phyloP scores from a whole-genome alignment of 2,329 filamentous ascomycete species.

The Diaporthe citrichinensis region DNA sequence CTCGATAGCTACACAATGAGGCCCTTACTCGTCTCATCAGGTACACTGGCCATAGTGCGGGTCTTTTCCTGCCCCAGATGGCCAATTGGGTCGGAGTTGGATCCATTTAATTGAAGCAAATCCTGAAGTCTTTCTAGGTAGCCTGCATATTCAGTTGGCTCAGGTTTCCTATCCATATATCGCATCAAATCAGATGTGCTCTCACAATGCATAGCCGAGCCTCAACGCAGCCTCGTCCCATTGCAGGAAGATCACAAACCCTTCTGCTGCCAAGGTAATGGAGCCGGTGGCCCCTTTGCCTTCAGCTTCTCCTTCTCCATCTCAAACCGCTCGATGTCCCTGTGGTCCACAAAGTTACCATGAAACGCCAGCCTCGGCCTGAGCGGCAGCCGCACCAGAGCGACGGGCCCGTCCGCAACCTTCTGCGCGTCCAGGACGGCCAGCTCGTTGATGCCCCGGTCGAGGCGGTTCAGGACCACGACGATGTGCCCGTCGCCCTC shows the following conservation, averaged over 20 bases:
- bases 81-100: no score
- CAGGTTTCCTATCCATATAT: no score
- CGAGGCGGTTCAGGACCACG: slow-evolving; percentile 50
- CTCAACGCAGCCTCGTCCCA: not conserved
- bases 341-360: slow-evolving; percentile 45
- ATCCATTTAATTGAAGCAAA: no score
- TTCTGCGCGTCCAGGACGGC: slow-evolving; percentile 45
- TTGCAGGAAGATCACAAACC: not conserved
- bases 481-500: slow-evolving; percentile 60
- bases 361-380: slow-evolving; percentile 45
- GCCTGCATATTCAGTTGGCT: no score
- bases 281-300: not conserved
- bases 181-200: not conserved
- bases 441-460: slow-evolving; percentile 44
- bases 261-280: slow-evolving; percentile 10
- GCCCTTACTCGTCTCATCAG: not conserved
- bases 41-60: no score
- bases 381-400: slow-evolving; percentile 43
- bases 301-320: slow-evolving; percentile 7
- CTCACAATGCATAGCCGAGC: not conserved
- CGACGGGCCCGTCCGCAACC: slow-evolving; percentile 40
- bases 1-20: not conserved
- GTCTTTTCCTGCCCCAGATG: no score
- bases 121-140: no score
- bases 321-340: slow-evolving; percentile 16